Conservation (phyloP, 371 early-diverging fungal genomes). For the Basidiobolus meristosporus region DNA sequence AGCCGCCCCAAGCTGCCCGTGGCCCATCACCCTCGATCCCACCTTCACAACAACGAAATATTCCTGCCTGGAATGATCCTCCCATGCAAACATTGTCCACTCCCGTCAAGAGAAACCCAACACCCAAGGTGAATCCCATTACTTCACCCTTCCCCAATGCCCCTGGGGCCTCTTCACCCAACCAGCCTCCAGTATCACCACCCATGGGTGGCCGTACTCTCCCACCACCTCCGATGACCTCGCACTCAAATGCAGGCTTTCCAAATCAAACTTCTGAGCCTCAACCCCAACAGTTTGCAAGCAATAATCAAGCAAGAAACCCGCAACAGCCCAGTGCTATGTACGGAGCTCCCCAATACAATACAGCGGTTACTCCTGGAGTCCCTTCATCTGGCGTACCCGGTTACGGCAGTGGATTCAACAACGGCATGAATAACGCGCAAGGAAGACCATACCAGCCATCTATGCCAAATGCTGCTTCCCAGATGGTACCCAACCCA, state of each 20-base stretch:
- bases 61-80: constrained; percentile 34
- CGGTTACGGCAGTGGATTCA: not conserved
- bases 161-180: constrained; percentile 2
- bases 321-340: constrained; percentile 6
- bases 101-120: constrained; percentile 5
- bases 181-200: not conserved
- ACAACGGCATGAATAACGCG: not conserved
- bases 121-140: constrained; percentile 9
- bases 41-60: constrained; percentile 14
- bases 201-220: constrained; percentile 5
- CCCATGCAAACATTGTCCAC: constrained; percentile 11
- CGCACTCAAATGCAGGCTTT: constrained; percentile 8
- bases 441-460: no score
- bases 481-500: not conserved
- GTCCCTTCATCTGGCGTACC: constrained; percentile 8
- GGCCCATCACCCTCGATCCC: constrained; percentile 9
- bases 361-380: constrained; percentile 10
- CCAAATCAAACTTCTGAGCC: constrained; percentile 12
- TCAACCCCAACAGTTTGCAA: constrained; percentile 2
- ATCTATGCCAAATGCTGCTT: not conserved
- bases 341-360: constrained; percentile 7
- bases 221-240: constrained; percentile 9
- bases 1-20: constrained; percentile 8
- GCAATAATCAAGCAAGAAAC: not conserved
- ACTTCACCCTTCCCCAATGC: constrained; percentile 14